phyloP scores from a whole-genome alignment of 2,329 filamentous ascomycete genomes.

The Fusarium algeriense region DNA sequence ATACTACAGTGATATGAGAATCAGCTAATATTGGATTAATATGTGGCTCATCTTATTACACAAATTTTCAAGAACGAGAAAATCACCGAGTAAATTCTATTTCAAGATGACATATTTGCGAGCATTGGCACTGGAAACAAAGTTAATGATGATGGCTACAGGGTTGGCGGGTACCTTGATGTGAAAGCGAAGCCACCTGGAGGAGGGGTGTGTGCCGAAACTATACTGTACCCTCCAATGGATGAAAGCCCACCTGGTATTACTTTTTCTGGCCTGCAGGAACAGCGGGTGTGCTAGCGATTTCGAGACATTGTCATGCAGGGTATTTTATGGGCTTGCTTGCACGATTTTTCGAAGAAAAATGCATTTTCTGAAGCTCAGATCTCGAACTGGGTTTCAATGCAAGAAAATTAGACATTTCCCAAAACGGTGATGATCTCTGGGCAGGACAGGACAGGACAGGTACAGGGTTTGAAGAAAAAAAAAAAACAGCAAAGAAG shows the following conservation, averaged over 20 bases:
- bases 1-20: background rate
- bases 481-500: background rate
- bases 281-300: conserved; percentile 18
- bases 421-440: conserved; percentile 9
- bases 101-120: background rate
- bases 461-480: conserved; percentile 1
- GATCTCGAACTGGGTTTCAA: background rate
- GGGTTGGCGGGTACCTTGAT: background rate
- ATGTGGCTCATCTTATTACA: background rate
- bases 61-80: background rate
- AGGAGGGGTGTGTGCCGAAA: conserved; percentile 11
- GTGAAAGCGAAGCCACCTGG: background rate
- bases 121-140: background rate
- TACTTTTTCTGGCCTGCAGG: conserved; percentile 23
- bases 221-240: background rate
- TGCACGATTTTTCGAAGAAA: background rate
- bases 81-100: background rate
- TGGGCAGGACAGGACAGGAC: background rate
- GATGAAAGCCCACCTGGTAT: background rate
- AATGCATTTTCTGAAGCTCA: background rate
- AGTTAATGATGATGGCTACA: background rate
- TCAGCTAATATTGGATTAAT: background rate
- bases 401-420: conserved; percentile 1
- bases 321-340: conserved; percentile 6
- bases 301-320: conserved; percentile 20